A percentile compares a stretch with the other conserved stretches of the same genome.
Evolutionary conservation across 2,329 filamentous ascomycete species (phyloP).

Genomic region (Chaetomiaceae sp.): DNA sequence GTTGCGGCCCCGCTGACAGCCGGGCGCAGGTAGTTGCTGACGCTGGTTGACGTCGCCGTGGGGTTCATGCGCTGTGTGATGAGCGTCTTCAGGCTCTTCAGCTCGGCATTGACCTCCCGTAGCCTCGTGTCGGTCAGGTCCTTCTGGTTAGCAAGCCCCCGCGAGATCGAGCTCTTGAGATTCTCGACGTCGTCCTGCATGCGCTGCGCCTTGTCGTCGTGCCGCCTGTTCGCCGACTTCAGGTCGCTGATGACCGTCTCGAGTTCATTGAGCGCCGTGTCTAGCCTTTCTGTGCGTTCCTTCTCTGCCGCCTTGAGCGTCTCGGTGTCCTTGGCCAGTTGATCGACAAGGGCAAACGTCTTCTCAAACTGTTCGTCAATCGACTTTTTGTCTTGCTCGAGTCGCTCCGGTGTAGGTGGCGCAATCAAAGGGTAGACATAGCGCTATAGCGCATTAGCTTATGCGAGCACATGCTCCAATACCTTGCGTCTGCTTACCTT

Average conservation of each 20-base stretch:
- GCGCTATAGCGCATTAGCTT: slow-evolving; percentile 51
- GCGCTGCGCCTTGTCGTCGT: slow-evolving; percentile 82
- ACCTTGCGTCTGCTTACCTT: slow-evolving; percentile 52
- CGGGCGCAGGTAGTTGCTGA: slow-evolving; percentile 31
- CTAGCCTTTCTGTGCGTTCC: slow-evolving; percentile 75
- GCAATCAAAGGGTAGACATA: slow-evolving; percentile 89
- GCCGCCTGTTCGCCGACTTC: slow-evolving; percentile 72
- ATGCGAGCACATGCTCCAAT: not conserved
- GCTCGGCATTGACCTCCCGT: slow-evolving; percentile 78
- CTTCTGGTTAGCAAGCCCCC: slow-evolving; percentile 83
- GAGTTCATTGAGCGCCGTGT: slow-evolving; percentile 75
- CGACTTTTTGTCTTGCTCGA: slow-evolving; percentile 88
- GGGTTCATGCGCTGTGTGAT: slow-evolving; percentile 60
- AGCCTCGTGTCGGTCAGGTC: slow-evolving; percentile 75
- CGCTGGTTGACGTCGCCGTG: slow-evolving; percentile 23
- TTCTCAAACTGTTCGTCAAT: slow-evolving; percentile 93
- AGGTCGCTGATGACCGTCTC: slow-evolving; percentile 78
- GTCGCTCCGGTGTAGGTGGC: slow-evolving; percentile 86
- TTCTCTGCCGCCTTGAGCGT: slow-evolving; percentile 83
- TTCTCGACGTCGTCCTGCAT: slow-evolving; percentile 81
- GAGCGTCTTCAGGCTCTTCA: slow-evolving; percentile 88
- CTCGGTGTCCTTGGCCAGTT: slow-evolving; percentile 85
- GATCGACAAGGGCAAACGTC: slow-evolving; percentile 86
- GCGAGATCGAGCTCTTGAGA: slow-evolving; percentile 80
- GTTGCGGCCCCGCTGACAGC: slow-evolving; percentile 25